Conservation (phyloP, 2,329 filamentous ascomycete genomes). For the Phaeosphaeriaceae sp. region DNA sequence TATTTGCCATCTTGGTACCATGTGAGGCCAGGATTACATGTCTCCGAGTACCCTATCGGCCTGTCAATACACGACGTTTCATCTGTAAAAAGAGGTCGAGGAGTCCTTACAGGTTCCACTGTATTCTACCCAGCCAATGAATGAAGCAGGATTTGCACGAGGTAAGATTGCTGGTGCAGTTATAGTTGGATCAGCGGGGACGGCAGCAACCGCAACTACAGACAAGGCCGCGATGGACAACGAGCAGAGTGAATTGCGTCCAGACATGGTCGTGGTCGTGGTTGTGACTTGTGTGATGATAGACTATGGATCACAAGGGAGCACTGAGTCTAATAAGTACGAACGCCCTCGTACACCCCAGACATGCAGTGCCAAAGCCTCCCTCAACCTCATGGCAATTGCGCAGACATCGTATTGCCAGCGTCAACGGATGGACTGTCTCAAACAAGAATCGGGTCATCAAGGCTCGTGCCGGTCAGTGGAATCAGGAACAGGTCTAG, state of each 20-base stretch:
- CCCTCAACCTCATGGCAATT: slow-evolving; percentile 8
- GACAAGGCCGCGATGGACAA: slow-evolving; percentile 20
- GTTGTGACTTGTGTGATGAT: background rate
- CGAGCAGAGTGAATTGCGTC: slow-evolving; percentile 15
- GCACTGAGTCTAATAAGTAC: slow-evolving; percentile 1
- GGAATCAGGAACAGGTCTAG: slow-evolving; percentile 7
- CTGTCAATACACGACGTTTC: slow-evolving; percentile 5
- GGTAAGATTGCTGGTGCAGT: slow-evolving; percentile 36
- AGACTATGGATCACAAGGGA: background rate
- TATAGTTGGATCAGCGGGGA: slow-evolving; percentile 38
- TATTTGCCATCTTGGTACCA: slow-evolving; percentile 40
- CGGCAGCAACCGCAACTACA: slow-evolving; percentile 21
- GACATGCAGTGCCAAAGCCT: slow-evolving; percentile 12
- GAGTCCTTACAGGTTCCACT: slow-evolving; percentile 28
- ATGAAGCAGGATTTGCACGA: slow-evolving; percentile 31
- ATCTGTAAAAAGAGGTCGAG: background rate
- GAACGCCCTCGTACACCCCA: slow-evolving; percentile 3
- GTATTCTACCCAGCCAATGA: slow-evolving; percentile 33
- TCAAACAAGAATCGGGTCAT: slow-evolving; percentile 11
- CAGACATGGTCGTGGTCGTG: slow-evolving; percentile 18
- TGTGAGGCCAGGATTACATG: slow-evolving; percentile 31
- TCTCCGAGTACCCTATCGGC: slow-evolving; percentile 26
- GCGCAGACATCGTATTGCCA: slow-evolving; percentile 14
- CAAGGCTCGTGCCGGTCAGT: slow-evolving; percentile 10
- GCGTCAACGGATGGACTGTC: slow-evolving; percentile 7